A percentile compares a stretch with the other conserved stretches of the same genome.
These are phyloP conservation scores for Coprinopsis marcescibilis DNA, from an alignment of 768 basidiomycete genomes.

Conservation along the genomic window DNA sequence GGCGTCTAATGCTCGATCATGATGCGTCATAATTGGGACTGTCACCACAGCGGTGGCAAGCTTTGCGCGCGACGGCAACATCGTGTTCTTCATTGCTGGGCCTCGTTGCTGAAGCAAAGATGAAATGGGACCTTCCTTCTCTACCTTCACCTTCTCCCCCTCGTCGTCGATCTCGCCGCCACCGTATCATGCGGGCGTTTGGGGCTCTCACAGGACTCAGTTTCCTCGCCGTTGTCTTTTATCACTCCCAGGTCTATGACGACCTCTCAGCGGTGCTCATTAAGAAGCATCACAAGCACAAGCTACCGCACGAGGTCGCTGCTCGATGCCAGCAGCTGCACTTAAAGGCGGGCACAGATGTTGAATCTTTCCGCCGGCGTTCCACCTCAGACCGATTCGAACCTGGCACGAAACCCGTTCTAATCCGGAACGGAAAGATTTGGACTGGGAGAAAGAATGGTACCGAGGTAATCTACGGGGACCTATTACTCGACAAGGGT, in stretches of 20 bases:
- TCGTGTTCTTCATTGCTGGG: background rate
- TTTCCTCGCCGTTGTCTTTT: constrained; percentile 2
- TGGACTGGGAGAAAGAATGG: constrained; percentile 79
- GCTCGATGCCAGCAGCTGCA: constrained; percentile 3
- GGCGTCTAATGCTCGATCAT: too few relatives aligned
- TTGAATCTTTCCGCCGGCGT: constrained; percentile 40
- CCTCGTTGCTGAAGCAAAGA: constrained; percentile 1
- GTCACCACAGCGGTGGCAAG: background rate
- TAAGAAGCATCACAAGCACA: constrained; percentile 6
- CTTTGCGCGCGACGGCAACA: background rate
- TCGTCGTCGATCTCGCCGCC: background rate
- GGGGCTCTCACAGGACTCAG: constrained; percentile 1
- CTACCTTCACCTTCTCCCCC: background rate
- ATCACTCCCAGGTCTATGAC: constrained; percentile 5
- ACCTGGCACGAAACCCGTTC: constrained; percentile 52
- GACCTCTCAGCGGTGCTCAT: background rate
- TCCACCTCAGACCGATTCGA: constrained; percentile 60
- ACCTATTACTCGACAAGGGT: constrained; percentile 66
- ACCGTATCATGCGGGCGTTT: background rate
- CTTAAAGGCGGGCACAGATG: background rate
- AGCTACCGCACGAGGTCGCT: constrained; percentile 1
- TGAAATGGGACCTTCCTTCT: constrained; percentile 1
- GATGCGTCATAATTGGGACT: too few relatives aligned
- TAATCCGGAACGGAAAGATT: constrained; percentile 71
- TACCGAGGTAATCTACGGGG: constrained; percentile 55